Conservation (phyloP, 2,329 filamentous ascomycete genomes). For the Fusarium protoensiforme region DNA sequence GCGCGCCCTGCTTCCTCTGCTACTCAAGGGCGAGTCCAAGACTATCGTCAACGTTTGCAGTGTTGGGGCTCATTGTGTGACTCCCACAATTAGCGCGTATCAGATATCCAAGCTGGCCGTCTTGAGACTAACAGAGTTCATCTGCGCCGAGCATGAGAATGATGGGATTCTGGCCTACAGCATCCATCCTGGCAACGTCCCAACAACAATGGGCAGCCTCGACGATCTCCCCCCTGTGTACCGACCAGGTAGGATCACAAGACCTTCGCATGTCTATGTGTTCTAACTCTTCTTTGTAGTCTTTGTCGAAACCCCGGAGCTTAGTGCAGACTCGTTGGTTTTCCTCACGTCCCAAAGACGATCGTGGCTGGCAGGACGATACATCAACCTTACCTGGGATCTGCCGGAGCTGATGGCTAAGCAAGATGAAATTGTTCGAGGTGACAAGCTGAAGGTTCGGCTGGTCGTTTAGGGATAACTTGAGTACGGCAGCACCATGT, state of each 20-base stretch:
- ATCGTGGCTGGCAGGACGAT: slow-evolving; percentile 21
- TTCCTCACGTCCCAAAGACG: slow-evolving; percentile 11
- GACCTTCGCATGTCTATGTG: neutral
- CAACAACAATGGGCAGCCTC: slow-evolving; percentile 6
- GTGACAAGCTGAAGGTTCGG: neutral
- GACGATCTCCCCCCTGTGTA: slow-evolving; percentile 1
- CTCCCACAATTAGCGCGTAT: slow-evolving; percentile 19
- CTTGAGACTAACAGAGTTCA: slow-evolving; percentile 26
- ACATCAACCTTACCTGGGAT: slow-evolving; percentile 33
- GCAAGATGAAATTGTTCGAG: neutral
- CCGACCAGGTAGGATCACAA: slow-evolving; percentile 1
- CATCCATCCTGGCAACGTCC: slow-evolving; percentile 25
- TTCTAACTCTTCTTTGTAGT: neutral
- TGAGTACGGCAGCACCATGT: neutral
- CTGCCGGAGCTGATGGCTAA: slow-evolving; percentile 24
- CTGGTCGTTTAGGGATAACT: neutral
- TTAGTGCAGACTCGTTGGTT: slow-evolving; percentile 25
- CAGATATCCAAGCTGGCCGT: slow-evolving; percentile 30
- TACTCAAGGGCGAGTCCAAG: slow-evolving; percentile 50
- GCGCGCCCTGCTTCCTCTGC: slow-evolving; percentile 59
- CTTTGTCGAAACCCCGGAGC: slow-evolving; percentile 22
- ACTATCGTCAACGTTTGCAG: slow-evolving; percentile 60
- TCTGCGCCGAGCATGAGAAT: slow-evolving; percentile 13
- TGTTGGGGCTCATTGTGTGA: slow-evolving; percentile 25
- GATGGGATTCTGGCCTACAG: slow-evolving; percentile 9